These are phyloP conservation scores for Vicia faba DNA, from an alignment of 306 rosid species.

Conservation along the genomic window DNA sequence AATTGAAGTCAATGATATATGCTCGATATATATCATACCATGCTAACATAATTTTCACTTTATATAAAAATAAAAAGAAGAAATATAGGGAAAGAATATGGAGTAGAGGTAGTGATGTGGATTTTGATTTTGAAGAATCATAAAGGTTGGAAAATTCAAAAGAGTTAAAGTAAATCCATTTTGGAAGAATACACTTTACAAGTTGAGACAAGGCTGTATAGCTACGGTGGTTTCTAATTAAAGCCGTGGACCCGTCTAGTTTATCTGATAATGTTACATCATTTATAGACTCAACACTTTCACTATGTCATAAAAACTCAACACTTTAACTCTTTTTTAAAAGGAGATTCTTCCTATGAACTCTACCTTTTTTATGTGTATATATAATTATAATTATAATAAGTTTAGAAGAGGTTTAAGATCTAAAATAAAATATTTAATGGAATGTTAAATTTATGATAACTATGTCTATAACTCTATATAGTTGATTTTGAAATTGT, in stretches of 20 bases:
- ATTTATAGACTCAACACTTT: background rate
- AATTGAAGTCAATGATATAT: conserved; percentile 31
- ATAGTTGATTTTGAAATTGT: too few species aligned
- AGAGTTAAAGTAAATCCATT: conserved; percentile 25
- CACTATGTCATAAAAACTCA: background rate
- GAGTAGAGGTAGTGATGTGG: conserved; percentile 10
- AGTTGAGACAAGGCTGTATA: conserved; percentile 8
- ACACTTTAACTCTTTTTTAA: background rate
- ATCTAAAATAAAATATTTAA: too few species aligned
- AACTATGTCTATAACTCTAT: too few species aligned
- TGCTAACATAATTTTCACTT: conserved; percentile 19
- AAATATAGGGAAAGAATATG: conserved; percentile 2
- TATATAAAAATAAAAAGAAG: background rate
- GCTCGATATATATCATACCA: background rate
- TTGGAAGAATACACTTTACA: conserved; percentile 30
- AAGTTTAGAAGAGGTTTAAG: too few species aligned
- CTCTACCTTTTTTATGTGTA: too few species aligned
- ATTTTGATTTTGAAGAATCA: conserved; percentile 26
- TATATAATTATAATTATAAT: too few species aligned
- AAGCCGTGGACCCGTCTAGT: background rate
- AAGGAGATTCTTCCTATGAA: background rate
- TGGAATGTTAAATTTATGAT: too few species aligned
- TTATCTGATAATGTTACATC: background rate
- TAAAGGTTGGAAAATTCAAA: background rate
- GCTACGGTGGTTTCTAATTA: background rate